These are phyloP conservation scores for Cladobotryum mycophilum DNA, from an alignment of 2,329 filamentous ascomycete species.

Conservation along the genomic window DNA sequence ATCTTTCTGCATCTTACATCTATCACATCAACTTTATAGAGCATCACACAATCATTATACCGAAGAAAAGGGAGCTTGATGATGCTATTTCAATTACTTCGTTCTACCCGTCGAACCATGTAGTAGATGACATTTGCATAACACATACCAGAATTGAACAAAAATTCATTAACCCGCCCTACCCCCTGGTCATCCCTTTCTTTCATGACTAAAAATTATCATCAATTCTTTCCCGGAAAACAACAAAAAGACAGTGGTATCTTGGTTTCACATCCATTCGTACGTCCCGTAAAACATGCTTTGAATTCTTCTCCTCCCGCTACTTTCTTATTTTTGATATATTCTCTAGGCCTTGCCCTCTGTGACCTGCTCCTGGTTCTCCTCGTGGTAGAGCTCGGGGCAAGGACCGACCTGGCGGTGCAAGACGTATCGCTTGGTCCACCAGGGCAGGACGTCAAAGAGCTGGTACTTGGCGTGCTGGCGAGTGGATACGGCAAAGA, in stretches of 20 bases:
- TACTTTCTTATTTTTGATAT: not conserved
- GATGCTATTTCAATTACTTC: no score
- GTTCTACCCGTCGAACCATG: no score
- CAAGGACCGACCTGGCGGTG: slow-evolving; percentile 7
- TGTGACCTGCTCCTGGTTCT: slow-evolving; percentile 4
- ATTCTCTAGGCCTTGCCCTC: slow-evolving; percentile 3
- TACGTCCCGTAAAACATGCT: not conserved
- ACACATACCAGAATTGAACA: no score
- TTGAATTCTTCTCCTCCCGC: not conserved
- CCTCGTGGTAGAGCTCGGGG: slow-evolving; percentile 7
- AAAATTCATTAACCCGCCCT: no score
- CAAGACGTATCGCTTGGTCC: slow-evolving; percentile 9
- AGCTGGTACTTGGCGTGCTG: slow-evolving; percentile 10
- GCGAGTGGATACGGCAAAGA: slow-evolving; percentile 7
- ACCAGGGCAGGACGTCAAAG: slow-evolving; percentile 9
- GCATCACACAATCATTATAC: no score
- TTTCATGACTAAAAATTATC: no score
- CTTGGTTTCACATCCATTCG: not conserved
- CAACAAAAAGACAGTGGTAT: not conserved
- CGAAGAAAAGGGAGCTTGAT: no score
- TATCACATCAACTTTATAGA: no score
- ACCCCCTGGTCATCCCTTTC: no score
- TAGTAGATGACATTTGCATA: no score
- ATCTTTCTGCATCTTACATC: no score
- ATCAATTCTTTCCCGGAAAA: not conserved